A percentile compares a stretch with the other conserved stretches of the same genome.
Evolutionary conservation across 768 basidiomycete genomes (phyloP).

Genomic region (Grammothele lineata): DNA sequence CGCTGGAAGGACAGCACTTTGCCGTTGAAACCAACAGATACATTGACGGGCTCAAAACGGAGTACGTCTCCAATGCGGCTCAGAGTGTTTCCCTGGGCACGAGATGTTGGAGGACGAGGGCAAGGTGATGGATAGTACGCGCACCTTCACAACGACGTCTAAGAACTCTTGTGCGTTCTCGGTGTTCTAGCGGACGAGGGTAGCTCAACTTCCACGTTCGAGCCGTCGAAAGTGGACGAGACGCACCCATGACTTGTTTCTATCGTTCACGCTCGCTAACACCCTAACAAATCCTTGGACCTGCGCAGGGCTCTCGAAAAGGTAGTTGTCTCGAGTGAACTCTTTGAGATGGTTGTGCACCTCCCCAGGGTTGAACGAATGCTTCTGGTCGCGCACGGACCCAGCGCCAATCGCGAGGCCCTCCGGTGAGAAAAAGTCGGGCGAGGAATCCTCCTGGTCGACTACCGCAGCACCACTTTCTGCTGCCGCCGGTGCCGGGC

Average conservation of each 20-base stretch:
- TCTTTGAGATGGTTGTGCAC: conserved; percentile 41
- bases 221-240: too few relatives aligned
- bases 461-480: neutral
- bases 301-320: conserved; percentile 37
- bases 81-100: conserved; percentile 44
- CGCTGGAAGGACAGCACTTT: conserved; percentile 52
- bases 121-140: conserved; percentile 9
- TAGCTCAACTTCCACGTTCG: too few relatives aligned
- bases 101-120: neutral
- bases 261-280: conserved; percentile 8
- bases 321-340: conserved; percentile 40
- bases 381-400: neutral
- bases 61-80: conserved; percentile 48
- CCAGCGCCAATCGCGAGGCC: conserved; percentile 1
- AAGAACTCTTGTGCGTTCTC: conserved; percentile 48
- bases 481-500: neutral
- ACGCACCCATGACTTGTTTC: conserved; percentile 18
- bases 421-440: conserved; percentile 5
- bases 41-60: conserved; percentile 39
- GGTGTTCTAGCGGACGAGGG: conserved; percentile 28
- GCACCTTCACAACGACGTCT: conserved; percentile 32
- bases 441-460: neutral
- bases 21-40: conserved; percentile 25
- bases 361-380: conserved; percentile 37
- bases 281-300: conserved; percentile 40